These are phyloP conservation scores for Heteromeles arbutifolia DNA, from an alignment of 306 rosid genomes.

Conservation along the genomic window DNA sequence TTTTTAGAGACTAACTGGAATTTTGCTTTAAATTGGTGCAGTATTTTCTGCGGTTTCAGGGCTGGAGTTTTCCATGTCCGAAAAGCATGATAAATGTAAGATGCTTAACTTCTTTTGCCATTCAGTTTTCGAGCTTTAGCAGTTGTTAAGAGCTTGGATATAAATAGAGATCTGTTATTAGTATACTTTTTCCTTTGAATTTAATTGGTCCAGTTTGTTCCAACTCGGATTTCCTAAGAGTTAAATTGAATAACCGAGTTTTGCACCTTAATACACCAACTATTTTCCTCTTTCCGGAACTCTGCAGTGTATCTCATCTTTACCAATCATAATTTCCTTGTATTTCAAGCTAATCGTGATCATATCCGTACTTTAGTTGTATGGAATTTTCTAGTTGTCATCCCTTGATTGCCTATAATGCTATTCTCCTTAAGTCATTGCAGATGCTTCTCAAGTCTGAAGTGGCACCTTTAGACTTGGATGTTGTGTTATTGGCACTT, in stretches of 20 bases:
- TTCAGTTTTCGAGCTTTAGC: neutral
- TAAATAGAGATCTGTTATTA: neutral
- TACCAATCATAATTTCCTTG: neutral
- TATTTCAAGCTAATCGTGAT: neutral
- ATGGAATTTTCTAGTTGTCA: neutral
- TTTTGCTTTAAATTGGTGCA: slow-evolving; percentile 36
- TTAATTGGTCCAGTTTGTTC: neutral
- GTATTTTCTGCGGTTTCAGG: slow-evolving; percentile 98
- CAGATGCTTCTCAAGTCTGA: neutral
- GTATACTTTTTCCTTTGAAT: neutral
- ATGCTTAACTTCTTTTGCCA: neutral
- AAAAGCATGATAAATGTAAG: slow-evolving; percentile 74
- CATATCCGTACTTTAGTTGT: neutral
- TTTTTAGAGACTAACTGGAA: slow-evolving; percentile 9
- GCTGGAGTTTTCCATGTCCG: slow-evolving; percentile 73
- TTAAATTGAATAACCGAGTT: neutral
- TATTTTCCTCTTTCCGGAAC: neutral
- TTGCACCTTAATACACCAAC: neutral
- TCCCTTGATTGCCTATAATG: neutral
- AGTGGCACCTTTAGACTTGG: neutral
- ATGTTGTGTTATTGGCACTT: neutral
- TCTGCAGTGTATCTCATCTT: neutral
- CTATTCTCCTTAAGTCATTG: neutral
- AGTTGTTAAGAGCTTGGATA: slow-evolving; percentile 6
- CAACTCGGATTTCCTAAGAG: neutral